Conservation (phyloP, 345 rosid genomes). For the Arabis hirsuta region DNA sequence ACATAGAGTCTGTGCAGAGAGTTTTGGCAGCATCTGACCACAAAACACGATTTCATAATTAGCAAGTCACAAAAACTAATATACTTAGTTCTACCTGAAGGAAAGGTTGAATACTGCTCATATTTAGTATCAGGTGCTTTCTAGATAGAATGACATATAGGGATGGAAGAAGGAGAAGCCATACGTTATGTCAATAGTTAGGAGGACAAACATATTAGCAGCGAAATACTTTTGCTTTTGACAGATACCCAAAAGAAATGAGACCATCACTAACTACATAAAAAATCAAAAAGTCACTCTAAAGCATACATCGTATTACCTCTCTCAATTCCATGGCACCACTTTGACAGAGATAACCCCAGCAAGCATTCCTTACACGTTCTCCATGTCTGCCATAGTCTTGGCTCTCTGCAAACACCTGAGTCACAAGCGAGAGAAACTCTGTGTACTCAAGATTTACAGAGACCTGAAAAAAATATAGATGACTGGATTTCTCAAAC, state of each 20-base stretch:
- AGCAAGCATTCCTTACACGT: conserved; percentile 93
- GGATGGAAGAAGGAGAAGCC: conserved; percentile 7
- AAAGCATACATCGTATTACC: conserved; percentile 47
- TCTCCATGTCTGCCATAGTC: conserved; percentile 97
- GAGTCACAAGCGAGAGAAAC: conserved; percentile 36
- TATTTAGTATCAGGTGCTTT: conserved; percentile 1
- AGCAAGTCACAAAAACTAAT: conserved; percentile 24
- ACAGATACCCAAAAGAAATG: conserved; percentile 1
- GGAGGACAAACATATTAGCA: conserved; percentile 8
- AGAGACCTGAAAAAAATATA: not conserved
- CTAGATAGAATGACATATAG: conserved; percentile 14
- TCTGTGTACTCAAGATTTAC: conserved; percentile 18
- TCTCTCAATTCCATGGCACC: conserved; percentile 90
- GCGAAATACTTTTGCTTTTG: conserved; percentile 11
- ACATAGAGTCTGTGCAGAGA: conserved; percentile 88
- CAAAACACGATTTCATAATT: conserved; percentile 20
- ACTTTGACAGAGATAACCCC: conserved; percentile 99
- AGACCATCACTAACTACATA: conserved; percentile 15
- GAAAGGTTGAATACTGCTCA: not conserved
- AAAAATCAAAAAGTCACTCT: conserved; percentile 17
- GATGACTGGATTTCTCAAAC: conserved; percentile 47
- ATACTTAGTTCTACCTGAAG: not conserved
- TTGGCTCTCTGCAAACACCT: conserved; percentile 98
- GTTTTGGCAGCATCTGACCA: conserved; percentile 85
- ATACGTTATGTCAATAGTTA: conserved; percentile 3